A percentile compares a stretch with the other conserved stretches of the same genome.
Evolutionary conservation across 1,139 yeast species (phyloP).

Genomic region (Taphrina sp.): DNA sequence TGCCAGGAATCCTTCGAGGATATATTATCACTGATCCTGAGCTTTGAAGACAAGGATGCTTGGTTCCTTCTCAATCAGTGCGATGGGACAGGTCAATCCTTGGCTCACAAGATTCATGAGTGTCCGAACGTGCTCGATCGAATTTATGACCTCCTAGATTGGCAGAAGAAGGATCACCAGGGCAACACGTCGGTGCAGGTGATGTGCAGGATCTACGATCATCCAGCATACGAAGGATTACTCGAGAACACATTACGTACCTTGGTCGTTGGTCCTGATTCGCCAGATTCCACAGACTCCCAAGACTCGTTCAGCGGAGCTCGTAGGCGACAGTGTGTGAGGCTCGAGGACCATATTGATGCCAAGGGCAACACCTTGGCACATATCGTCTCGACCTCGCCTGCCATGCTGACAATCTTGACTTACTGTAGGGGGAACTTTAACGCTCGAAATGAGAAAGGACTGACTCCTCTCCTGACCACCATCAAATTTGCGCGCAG

Average conservation of each 20-base stretch:
- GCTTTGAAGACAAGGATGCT: constrained; percentile 46
- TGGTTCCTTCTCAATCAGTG: constrained; percentile 51
- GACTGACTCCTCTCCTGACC: constrained; percentile 67
- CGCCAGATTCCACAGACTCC: constrained; percentile 5
- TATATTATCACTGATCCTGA: constrained; percentile 2
- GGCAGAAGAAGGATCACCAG: constrained; percentile 66
- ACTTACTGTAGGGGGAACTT: constrained; percentile 51
- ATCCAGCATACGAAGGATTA: constrained; percentile 57
- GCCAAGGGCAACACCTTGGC: constrained; percentile 69
- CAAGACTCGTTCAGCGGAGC: neutral
- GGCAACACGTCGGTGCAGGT: constrained; percentile 80
- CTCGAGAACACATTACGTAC: constrained; percentile 52
- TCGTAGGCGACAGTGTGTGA: constrained; percentile 32
- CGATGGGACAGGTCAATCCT: constrained; percentile 57
- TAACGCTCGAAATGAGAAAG: constrained; percentile 60
- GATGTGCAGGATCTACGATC: constrained; percentile 78
- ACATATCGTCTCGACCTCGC: constrained; percentile 50
- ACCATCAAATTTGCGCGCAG: constrained; percentile 68
- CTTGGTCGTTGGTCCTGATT: constrained; percentile 2
- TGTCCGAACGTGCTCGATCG: constrained; percentile 53
- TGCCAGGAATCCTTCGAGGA: neutral
- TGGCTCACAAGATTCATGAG: constrained; percentile 74
- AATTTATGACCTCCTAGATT: constrained; percentile 61
- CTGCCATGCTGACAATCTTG: constrained; percentile 14
- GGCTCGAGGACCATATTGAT: constrained; percentile 60